Conservation (phyloP, 2,329 filamentous ascomycete species). For the Phialophora macrospora region DNA sequence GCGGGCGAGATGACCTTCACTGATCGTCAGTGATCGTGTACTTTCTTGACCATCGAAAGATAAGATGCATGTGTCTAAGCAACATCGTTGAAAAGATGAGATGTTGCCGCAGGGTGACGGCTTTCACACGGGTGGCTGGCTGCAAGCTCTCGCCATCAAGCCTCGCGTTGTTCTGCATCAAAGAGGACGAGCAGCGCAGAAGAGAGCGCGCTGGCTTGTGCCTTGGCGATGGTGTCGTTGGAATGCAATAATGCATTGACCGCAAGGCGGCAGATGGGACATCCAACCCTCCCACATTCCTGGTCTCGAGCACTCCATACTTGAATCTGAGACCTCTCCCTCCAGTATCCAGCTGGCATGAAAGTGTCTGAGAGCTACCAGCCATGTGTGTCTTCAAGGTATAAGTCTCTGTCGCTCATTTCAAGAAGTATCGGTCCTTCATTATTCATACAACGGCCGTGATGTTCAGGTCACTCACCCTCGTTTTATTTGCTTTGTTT, state of each 20-base stretch:
- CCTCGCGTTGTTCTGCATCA: neutral
- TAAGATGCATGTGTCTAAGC: neutral
- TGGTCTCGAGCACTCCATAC: constrained; percentile 2
- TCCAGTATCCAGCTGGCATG: constrained; percentile 22
- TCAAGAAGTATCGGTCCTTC: neutral
- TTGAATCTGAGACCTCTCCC: constrained; percentile 7
- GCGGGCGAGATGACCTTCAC: neutral
- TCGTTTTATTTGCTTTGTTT: constrained; percentile 15
- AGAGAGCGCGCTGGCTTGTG: neutral
- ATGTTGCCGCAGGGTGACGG: neutral
- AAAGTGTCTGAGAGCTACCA: constrained; percentile 23
- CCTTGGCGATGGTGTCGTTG: constrained; percentile 2
- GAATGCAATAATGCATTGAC: constrained; percentile 19
- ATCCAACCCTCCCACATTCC: constrained; percentile 15
- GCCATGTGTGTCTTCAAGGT: constrained; percentile 24
- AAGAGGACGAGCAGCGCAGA: neutral
- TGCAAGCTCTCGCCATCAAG: neutral
- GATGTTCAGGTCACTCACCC: constrained; percentile 1
- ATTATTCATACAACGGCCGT: constrained; percentile 8
- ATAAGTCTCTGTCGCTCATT: constrained; percentile 25
- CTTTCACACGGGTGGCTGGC: neutral
- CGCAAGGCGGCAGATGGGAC: neutral
- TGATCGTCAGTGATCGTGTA: neutral
- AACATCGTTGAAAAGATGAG: neutral
- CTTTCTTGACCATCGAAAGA: neutral